Conservation (phyloP, 192 early-diverging fungal species). For the Geosiphon pyriformis region DNA sequence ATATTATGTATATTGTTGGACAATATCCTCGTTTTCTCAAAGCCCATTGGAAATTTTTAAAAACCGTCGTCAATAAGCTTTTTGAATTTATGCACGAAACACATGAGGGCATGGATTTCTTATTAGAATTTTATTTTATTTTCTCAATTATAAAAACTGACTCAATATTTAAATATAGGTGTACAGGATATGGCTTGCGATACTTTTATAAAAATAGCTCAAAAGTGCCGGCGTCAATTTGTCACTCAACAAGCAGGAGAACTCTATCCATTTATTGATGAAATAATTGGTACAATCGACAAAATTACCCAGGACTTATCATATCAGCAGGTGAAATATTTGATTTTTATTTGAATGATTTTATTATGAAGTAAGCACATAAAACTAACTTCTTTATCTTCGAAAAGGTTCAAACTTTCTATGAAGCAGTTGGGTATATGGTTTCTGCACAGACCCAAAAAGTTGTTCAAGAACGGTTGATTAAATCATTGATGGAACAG, state of each 20-base stretch:
- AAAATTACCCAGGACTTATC: slow-evolving; percentile 84
- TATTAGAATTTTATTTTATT: background rate
- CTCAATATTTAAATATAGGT: too few species aligned
- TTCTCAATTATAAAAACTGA: too few species aligned
- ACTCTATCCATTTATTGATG: slow-evolving; percentile 88
- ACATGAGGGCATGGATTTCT: slow-evolving; percentile 55
- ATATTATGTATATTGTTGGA: slow-evolving; percentile 99
- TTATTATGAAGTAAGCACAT: background rate
- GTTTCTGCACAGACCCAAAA: slow-evolving; percentile 88
- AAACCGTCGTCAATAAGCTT: slow-evolving; percentile 99
- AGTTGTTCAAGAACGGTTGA: slow-evolving; percentile 72
- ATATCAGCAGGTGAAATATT: slow-evolving; percentile 69
- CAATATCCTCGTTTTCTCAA: slow-evolving; percentile 99
- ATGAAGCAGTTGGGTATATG: slow-evolving; percentile 97
- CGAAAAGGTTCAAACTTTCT: slow-evolving; percentile 98
- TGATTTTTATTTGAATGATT: background rate
- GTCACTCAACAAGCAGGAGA: slow-evolving; percentile 89
- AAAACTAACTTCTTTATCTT: background rate
- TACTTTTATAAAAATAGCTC: slow-evolving; percentile 98
- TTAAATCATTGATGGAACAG: slow-evolving; percentile 81
- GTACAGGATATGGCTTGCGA: slow-evolving; percentile 99
- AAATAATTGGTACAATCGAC: slow-evolving; percentile 80
- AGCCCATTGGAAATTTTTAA: slow-evolving; percentile 99
- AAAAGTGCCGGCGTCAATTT: slow-evolving; percentile 96
- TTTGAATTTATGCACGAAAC: slow-evolving; percentile 99